These are phyloP conservation scores for Kewa caespitosa DNA, from an alignment of 179 eudicot genomes.

Conservation along the genomic window DNA sequence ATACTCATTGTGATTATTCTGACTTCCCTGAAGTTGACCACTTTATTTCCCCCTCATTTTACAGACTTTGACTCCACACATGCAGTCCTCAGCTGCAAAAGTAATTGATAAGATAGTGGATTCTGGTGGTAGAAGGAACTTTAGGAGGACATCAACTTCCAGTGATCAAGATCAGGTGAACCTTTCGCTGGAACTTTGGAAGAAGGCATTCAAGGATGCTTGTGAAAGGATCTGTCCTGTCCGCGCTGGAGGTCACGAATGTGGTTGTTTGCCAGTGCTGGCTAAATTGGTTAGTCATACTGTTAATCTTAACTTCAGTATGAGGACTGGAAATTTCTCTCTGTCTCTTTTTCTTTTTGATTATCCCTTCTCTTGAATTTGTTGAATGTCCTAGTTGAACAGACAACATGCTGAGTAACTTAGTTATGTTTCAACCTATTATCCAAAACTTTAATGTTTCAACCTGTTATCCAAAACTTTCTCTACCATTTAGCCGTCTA, in stretches of 20 bases:
- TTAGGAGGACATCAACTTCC: constrained; percentile 43
- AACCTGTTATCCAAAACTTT: no score
- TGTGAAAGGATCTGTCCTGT: constrained; percentile 89
- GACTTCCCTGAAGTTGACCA: not conserved
- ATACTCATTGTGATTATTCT: not conserved
- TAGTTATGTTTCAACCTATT: no score
- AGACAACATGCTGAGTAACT: no score
- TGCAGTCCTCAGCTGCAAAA: constrained; percentile 80
- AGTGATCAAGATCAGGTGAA: constrained; percentile 69
- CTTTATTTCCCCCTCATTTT: constrained; percentile 12
- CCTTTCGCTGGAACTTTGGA: constrained; percentile 79
- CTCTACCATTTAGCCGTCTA: no score
- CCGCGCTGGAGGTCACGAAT: constrained; percentile 86
- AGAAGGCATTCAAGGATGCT: constrained; percentile 87
- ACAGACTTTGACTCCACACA: constrained; percentile 88
- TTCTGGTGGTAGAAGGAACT: constrained; percentile 39
- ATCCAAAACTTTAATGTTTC: no score
- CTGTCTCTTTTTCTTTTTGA: not conserved
- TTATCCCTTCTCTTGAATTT: no score
- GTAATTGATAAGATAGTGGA: constrained; percentile 36
- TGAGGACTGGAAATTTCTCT: not conserved
- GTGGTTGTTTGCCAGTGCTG: constrained; percentile 83
- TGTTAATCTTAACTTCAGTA: not conserved
- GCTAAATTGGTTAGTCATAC: constrained; percentile 62
- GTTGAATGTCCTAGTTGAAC: no score